A percentile compares a stretch with the other conserved stretches of the same genome.
These are phyloP conservation scores for Apiospora pterosperma DNA, from an alignment of 2,329 filamentous ascomycete species.

Conservation along the genomic window DNA sequence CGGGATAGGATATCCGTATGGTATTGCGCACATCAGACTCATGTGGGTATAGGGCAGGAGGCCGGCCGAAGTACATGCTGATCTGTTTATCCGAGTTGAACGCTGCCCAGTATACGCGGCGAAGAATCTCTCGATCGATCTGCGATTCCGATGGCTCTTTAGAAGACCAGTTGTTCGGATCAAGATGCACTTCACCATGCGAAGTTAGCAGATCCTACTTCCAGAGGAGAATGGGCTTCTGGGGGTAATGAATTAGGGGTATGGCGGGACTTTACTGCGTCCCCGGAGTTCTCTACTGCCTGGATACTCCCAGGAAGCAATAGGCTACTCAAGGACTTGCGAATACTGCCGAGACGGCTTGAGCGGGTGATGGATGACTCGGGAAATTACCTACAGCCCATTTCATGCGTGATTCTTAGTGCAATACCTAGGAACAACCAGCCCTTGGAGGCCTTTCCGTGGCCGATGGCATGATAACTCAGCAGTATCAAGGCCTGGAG, in stretches of 20 bases:
- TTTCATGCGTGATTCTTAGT: constrained; percentile 47
- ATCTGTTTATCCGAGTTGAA: constrained; percentile 49
- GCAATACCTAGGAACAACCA: constrained; percentile 52
- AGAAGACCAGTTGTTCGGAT: constrained; percentile 44
- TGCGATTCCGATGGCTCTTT: constrained; percentile 33
- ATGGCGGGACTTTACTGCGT: background rate
- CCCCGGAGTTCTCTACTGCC: background rate
- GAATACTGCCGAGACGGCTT: background rate
- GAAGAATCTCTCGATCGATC: constrained; percentile 43
- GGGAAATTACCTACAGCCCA: constrained; percentile 31
- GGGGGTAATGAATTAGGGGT: background rate
- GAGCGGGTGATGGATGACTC: background rate
- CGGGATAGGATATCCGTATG: constrained; percentile 44
- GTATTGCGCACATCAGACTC: constrained; percentile 48
- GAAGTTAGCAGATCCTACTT: background rate
- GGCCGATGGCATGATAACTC: constrained; percentile 44
- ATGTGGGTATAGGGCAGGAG: constrained; percentile 45
- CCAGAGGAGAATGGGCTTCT: background rate
- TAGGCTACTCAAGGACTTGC: background rate
- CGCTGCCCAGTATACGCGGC: constrained; percentile 48
- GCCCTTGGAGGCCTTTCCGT: constrained; percentile 44
- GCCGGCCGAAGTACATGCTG: constrained; percentile 48
- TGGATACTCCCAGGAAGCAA: background rate
- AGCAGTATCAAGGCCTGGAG: constrained; percentile 42
- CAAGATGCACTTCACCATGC: constrained; percentile 35